Conservation (phyloP, 2,329 filamentous ascomycete genomes). For the Trichophyton equinum region DNA sequence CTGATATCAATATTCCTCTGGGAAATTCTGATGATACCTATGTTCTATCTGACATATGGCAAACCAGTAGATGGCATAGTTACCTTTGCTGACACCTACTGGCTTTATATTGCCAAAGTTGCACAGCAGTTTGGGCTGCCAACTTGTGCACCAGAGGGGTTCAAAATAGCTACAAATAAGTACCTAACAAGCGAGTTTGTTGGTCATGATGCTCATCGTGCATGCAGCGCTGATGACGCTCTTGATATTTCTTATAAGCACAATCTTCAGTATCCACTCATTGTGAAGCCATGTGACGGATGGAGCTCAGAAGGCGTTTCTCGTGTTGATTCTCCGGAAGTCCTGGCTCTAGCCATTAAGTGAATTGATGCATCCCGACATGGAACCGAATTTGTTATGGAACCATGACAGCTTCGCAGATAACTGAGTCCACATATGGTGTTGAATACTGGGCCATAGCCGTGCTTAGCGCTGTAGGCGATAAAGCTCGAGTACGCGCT, state of each 20-base stretch:
- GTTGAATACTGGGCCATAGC: constrained; percentile 16
- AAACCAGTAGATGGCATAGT: constrained; percentile 11
- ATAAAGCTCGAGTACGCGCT: constrained; percentile 7
- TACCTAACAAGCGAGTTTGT: constrained; percentile 1
- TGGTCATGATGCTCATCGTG: not conserved
- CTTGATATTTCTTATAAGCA: not conserved
- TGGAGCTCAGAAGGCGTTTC: constrained; percentile 24
- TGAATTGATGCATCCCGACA: not conserved
- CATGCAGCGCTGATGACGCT: not conserved
- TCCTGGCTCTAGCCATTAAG: not conserved
- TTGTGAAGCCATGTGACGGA: constrained; percentile 29
- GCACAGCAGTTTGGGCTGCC: not conserved
- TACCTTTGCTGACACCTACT: not conserved
- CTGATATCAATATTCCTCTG: not conserved
- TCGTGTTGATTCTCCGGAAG: not conserved
- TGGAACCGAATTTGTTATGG: constrained; percentile 23
- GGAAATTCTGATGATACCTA: not conserved
- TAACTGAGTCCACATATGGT: constrained; percentile 14
- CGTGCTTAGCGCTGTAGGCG: not conserved
- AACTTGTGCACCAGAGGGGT: not conserved
- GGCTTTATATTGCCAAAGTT: not conserved
- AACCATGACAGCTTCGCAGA: constrained; percentile 15
- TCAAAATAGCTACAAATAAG: not conserved
- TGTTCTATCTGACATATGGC: not conserved
- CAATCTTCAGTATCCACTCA: constrained; percentile 18